Evolutionary conservation across 2,329 filamentous ascomycete genomes (phyloP).

Genomic region (Plectosphaerella plurivora): DNA sequence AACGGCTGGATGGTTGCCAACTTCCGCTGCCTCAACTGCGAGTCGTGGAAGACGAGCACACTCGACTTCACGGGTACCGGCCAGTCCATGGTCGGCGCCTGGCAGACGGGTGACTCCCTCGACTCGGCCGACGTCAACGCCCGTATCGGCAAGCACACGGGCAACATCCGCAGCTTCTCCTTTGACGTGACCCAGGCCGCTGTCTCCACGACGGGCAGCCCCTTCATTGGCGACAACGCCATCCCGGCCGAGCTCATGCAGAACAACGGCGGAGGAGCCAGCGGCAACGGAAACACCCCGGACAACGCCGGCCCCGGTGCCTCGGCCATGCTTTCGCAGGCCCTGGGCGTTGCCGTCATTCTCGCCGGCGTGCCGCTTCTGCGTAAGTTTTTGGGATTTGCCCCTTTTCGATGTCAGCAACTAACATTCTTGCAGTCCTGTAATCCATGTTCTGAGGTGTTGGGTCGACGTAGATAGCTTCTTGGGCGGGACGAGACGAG

Average conservation of each 20-base stretch:
- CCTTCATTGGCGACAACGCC: constrained; percentile 31
- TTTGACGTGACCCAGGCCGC: constrained; percentile 45
- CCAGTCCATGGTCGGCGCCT: constrained; percentile 49
- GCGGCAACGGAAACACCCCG: constrained; percentile 5
- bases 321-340: neutral
- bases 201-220: constrained; percentile 44
- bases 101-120: constrained; percentile 41
- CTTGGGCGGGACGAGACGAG: too few species aligned
- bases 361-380: neutral
- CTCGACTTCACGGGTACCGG: constrained; percentile 29
- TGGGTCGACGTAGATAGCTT: too few species aligned
- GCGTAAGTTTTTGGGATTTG: neutral
- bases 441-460: too few species aligned
- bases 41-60: constrained; percentile 39
- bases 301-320: constrained; percentile 7
- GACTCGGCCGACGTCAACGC: constrained; percentile 34
- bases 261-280: neutral
- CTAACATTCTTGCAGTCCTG: too few species aligned
- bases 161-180: constrained; percentile 29
- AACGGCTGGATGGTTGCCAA: constrained; percentile 54
- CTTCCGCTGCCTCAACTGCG: constrained; percentile 49
- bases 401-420: too few species aligned
- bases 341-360: neutral
- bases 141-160: constrained; percentile 42
- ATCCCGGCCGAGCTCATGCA: neutral